Evolutionary conservation across 2,329 filamentous ascomycete genomes (phyloP).

Genomic region (Paecilomyces variotii): DNA sequence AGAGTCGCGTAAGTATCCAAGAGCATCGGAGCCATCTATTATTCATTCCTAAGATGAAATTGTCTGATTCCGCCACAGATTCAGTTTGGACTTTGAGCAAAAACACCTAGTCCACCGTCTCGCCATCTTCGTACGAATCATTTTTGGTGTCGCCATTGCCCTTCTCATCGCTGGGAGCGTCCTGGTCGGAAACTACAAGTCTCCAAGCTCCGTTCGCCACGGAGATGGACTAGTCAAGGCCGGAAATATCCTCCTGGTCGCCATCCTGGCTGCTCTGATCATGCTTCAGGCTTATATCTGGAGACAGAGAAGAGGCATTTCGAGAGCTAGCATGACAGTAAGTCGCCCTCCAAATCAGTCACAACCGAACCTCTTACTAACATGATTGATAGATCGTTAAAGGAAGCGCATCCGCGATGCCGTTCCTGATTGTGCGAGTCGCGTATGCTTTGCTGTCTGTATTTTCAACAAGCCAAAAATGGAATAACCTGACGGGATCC

Average conservation of each 20-base stretch:
- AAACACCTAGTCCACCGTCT: slow-evolving; percentile 3
- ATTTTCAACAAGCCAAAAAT: slow-evolving; percentile 7
- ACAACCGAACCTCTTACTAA: background rate
- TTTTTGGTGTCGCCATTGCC: slow-evolving; percentile 12
- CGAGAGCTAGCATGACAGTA: slow-evolving; percentile 9
- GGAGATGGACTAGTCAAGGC: slow-evolving; percentile 12
- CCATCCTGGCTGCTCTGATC: slow-evolving; percentile 11
- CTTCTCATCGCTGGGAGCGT: slow-evolving; percentile 13
- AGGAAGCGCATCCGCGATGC: slow-evolving; percentile 9
- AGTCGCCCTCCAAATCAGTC: background rate
- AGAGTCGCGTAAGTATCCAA: slow-evolving; percentile 13
- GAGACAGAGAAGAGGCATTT: slow-evolving; percentile 6
- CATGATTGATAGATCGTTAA: slow-evolving; percentile 7
- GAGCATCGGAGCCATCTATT: too few species aligned
- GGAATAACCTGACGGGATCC: slow-evolving; percentile 12
- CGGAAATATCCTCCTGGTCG: slow-evolving; percentile 13
- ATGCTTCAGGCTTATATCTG: slow-evolving; percentile 13
- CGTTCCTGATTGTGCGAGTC: slow-evolving; percentile 15
- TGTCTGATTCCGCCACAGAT: background rate
- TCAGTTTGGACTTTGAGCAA: slow-evolving; percentile 2
- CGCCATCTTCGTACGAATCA: slow-evolving; percentile 9
- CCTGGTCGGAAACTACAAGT: slow-evolving; percentile 12
- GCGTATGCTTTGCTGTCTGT: slow-evolving; percentile 16
- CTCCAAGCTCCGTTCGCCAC: slow-evolving; percentile 3
- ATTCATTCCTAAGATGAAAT: background rate